These are phyloP conservation scores for Hypomontagnella submonticulosa DNA, from an alignment of 495 filamentous ascomycete genomes.

Conservation along the genomic window DNA sequence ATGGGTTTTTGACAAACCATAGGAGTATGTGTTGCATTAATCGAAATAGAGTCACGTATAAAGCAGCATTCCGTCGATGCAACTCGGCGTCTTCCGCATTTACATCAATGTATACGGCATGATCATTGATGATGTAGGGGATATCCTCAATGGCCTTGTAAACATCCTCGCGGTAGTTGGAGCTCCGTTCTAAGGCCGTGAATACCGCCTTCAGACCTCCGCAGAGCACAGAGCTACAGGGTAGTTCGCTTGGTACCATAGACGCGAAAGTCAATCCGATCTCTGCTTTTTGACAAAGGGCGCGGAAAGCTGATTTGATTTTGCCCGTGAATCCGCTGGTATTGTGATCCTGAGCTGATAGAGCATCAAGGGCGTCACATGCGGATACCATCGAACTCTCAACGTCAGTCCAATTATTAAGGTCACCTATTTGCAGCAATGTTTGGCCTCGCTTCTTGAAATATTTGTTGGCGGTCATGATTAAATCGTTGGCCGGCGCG, in stretches of 20 bases:
- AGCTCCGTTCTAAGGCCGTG: constrained; percentile 19
- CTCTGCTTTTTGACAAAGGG: constrained; percentile 17
- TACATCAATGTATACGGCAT: constrained; percentile 14
- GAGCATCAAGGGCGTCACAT: constrained; percentile 9
- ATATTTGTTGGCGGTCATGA: constrained; percentile 15
- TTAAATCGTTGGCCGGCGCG: constrained; percentile 9
- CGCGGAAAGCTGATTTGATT: constrained; percentile 15
- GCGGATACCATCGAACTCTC: constrained; percentile 21
- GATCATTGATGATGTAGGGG: constrained; percentile 28
- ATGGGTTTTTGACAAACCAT: constrained; percentile 36
- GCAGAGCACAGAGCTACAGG: constrained; percentile 21
- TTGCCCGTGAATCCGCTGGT: constrained; percentile 15
- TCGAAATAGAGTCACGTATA: constrained; percentile 29
- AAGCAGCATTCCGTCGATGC: constrained; percentile 25
- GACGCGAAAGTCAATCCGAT: constrained; percentile 5
- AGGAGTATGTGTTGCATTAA: constrained; percentile 28
- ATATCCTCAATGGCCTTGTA: constrained; percentile 35
- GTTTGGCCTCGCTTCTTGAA: constrained; percentile 18
- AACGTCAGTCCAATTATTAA: constrained; percentile 20
- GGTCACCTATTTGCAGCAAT: constrained; percentile 5
- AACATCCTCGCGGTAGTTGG: constrained; percentile 19
- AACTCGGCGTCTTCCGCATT: constrained; percentile 27
- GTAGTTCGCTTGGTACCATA: constrained; percentile 6
- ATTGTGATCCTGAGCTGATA: constrained; percentile 12
- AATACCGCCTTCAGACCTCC: constrained; percentile 37